Evolutionary conservation across 805 yeast genomes (phyloP).

Genomic region (Schwanniomyces pseudopolymorphus): DNA sequence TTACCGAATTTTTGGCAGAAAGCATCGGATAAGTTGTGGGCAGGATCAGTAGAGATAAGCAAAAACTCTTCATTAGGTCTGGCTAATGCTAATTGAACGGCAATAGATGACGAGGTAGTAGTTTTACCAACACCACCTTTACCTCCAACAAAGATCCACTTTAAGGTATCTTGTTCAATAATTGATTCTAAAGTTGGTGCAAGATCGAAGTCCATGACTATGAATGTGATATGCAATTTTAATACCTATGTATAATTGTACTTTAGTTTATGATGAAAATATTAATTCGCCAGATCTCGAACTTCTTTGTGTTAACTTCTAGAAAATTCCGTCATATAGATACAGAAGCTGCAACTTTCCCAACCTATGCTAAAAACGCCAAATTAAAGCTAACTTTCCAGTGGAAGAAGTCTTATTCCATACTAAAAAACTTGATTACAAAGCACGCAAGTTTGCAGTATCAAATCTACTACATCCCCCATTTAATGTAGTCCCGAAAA

Average conservation of each 20-base stretch:
- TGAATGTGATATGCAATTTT: background rate
- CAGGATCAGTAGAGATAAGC: conserved; percentile 96
- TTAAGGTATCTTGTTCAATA: conserved; percentile 62
- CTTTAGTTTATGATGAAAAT: background rate
- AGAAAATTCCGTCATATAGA: background rate
- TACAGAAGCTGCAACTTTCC: background rate
- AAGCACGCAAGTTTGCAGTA: no score
- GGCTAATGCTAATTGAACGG: conserved; percentile 85
- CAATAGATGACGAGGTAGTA: conserved; percentile 92
- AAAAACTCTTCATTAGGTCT: conserved; percentile 81
- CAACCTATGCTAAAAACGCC: background rate
- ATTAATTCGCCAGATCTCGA: background rate
- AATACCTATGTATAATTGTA: background rate
- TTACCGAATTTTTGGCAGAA: conserved; percentile 98
- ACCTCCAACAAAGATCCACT: conserved; percentile 99
- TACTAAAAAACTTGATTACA: no score
- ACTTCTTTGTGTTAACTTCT: background rate
- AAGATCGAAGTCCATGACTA: conserved; percentile 53
- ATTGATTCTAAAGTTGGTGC: conserved; percentile 74
- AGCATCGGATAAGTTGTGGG: conserved; percentile 96
- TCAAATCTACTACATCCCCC: no score
- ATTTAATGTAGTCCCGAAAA: no score
- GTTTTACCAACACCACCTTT: conserved; percentile 99
- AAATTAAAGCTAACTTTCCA: no score
- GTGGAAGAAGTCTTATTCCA: no score